Conservation (phyloP, 2,329 filamentous ascomycete species). For the Zalaria obscura region DNA sequence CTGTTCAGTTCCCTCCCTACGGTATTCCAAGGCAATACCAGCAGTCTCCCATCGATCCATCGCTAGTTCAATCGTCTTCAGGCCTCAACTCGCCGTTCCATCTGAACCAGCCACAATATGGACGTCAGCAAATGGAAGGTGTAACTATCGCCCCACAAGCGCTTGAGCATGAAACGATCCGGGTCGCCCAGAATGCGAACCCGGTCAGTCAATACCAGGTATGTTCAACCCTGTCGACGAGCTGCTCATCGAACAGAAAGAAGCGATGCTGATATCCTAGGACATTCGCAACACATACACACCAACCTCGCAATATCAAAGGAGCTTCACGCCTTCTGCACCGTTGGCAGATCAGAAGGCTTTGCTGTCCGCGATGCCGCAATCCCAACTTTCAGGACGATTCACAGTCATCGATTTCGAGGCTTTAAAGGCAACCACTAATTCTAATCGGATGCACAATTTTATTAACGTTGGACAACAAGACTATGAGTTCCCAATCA, state of each 20-base stretch:
- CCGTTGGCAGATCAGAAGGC: constrained; percentile 12
- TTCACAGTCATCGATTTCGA: constrained; percentile 28
- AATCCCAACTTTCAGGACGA: constrained; percentile 17
- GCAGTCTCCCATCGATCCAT: constrained; percentile 6
- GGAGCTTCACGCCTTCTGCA: not conserved
- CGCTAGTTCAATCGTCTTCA: constrained; percentile 2
- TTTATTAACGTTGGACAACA: constrained; percentile 29
- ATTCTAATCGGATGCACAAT: constrained; percentile 27
- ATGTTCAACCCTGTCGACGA: too few species aligned
- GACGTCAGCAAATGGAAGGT: constrained; percentile 7
- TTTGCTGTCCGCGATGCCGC: constrained; percentile 15
- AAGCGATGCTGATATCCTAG: not conserved
- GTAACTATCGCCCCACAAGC: constrained; percentile 17
- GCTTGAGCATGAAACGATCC: constrained; percentile 10
- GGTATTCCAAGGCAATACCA: constrained; percentile 5
- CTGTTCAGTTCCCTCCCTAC: constrained; percentile 10
- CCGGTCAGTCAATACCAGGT: too few species aligned
- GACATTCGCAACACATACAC: constrained; percentile 7
- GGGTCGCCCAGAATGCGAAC: not conserved
- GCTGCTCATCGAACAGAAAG: too few species aligned
- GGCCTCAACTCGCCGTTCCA: not conserved
- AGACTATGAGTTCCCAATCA: constrained; percentile 26
- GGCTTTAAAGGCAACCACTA: constrained; percentile 27
- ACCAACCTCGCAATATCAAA: constrained; percentile 1
- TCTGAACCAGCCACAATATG: constrained; percentile 5